Evolutionary conservation across 2,329 filamentous ascomycete species (phyloP), one percentile per base, ranked within the genome.

Genomic region (Byssothecium circinans): DNA sequence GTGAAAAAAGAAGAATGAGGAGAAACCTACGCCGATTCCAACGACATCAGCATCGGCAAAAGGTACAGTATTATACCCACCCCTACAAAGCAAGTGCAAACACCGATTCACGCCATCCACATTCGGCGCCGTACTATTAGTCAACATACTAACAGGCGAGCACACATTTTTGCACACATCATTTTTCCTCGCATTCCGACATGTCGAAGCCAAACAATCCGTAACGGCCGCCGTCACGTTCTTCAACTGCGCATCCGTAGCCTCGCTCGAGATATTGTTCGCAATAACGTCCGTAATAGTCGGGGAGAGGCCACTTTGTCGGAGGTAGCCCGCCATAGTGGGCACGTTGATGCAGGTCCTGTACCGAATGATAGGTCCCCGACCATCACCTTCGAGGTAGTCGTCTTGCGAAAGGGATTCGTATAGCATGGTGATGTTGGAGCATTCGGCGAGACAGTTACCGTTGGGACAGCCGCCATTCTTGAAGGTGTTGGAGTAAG

Each of bases 1-100:
- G 32, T 6, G 23, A 25, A 25, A 25, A 10, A 25, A 10, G 10
- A n/a, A 10, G 25, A 11, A 19, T 32, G 14, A 33, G 4, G 11
- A 32, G 20, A 17, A 32, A 32, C 41, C 56, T 25, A 59, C 56
- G 10, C 56, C 56, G 37, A 57, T 55, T 2, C 54, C 56, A 10
- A 59, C 45, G 3, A 59, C 46, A 42, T 59, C 56, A 11, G 51
- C 52, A 47, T 59, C 56, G 1, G 56, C 56, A 43, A 29, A 59
- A 10, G 56, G 56, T 20, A 57, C 41, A 18, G 45, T 46, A 11
- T 43, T 17, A 25, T 57, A 50, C 2, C 29, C 29, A 14, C 39
- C 42, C 15, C 27, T 48, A 34, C 56, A 57, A 11, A 59, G 45
- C 15, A 27, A 27, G 19, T 43, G 14, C 17, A 57, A 23, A 32